These are phyloP conservation scores for Blepharisma stoltei DNA, from an alignment of 73 alveolate genomes.

Conservation along the genomic window DNA sequence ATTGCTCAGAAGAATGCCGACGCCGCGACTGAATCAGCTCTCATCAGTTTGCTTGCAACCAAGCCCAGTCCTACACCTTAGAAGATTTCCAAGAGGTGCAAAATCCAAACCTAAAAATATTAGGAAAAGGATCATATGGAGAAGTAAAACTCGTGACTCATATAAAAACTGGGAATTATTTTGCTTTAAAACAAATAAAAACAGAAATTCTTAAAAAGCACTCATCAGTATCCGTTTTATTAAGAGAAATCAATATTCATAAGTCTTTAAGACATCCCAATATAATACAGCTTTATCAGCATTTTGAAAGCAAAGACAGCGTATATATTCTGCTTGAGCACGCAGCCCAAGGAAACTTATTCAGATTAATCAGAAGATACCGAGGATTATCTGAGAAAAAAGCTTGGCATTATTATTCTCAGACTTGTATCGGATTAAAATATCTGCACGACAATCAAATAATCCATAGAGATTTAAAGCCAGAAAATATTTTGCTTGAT, in stretches of 20 bases:
- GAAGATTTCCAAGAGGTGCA: not conserved
- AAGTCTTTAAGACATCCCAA: conserved; percentile 69
- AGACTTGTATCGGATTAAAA: conserved; percentile 42
- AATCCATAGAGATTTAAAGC: conserved; percentile 79
- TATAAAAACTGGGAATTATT: conserved; percentile 48
- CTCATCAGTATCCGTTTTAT: conserved; percentile 35
- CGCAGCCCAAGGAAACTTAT: conserved; percentile 73
- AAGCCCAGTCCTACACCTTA: not conserved
- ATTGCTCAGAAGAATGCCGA: conserved; percentile 19
- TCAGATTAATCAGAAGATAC: conserved; percentile 50
- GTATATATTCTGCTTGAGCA: conserved; percentile 73
- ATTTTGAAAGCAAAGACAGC: conserved; percentile 67
- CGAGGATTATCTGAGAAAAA: conserved; percentile 57
- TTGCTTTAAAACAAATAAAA: conserved; percentile 72
- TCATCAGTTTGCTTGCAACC: not conserved
- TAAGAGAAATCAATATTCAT: conserved; percentile 76
- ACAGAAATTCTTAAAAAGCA: conserved; percentile 43
- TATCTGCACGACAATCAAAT: conserved; percentile 56
- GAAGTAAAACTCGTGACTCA: conserved; percentile 68
- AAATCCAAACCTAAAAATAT: conserved; percentile 21
- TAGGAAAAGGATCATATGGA: conserved; percentile 88
- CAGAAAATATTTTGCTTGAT: conserved; percentile 75
- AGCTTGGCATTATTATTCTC: conserved; percentile 43
- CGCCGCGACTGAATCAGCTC: not conserved
- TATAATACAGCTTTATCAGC: conserved; percentile 70